A percentile compares a stretch with the other conserved stretches of the same genome.
These are phyloP conservation scores for Anisodus acutangulus DNA, from an alignment of 257 asterid genomes.

Conservation along the genomic window DNA sequence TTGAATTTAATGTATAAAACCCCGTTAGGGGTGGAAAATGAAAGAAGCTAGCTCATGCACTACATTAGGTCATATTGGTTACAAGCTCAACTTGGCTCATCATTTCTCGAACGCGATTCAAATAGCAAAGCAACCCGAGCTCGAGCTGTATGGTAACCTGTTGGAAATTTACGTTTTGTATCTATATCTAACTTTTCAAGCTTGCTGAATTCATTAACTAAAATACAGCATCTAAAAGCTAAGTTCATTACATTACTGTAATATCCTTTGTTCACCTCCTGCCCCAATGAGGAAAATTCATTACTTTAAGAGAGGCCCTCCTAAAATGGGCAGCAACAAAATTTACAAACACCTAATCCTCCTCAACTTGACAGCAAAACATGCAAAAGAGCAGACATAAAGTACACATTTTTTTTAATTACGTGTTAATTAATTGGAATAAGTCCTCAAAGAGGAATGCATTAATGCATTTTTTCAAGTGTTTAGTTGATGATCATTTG, in stretches of 20 bases:
- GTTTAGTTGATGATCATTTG: not conserved
- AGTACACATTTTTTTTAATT: not conserved
- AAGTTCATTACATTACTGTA: not conserved
- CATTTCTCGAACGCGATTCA: not conserved
- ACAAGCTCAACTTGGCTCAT: not conserved
- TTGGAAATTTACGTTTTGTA: not conserved
- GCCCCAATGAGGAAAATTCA: not conserved
- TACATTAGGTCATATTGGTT: not conserved
- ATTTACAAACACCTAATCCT: not conserved
- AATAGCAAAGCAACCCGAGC: not conserved
- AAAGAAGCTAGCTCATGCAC: not conserved
- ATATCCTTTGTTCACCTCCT: not conserved
- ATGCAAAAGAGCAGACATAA: not conserved
- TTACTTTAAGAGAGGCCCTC: not conserved
- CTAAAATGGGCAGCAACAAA: not conserved
- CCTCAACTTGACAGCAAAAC: not conserved
- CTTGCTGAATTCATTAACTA: not conserved
- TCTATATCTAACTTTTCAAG: not conserved
- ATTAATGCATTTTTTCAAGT: not conserved
- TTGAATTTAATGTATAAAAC: no score
- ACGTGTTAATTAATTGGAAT: not conserved
- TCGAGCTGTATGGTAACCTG: not conserved
- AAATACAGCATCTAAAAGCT: not conserved
- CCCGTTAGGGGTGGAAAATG: not conserved
- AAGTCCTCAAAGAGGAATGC: not conserved